phyloP scores from a whole-genome alignment of 352 stramenopile species.

The Globisporangium nunn region DNA sequence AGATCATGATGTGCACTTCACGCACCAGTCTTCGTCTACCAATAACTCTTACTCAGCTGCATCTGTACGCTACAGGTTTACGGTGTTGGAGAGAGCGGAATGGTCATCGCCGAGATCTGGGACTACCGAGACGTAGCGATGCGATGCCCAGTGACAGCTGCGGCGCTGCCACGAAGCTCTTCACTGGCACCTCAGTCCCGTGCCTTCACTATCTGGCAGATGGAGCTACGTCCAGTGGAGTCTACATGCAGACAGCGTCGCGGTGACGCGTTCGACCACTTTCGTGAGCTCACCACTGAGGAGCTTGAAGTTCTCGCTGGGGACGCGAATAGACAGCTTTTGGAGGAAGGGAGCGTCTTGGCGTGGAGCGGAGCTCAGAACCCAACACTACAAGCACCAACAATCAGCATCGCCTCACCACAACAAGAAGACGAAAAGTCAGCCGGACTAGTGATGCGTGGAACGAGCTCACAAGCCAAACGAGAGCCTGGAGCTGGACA shows the following conservation, averaged over 20 bases:
- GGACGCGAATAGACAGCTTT: conserved; percentile 24
- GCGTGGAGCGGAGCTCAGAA: not conserved
- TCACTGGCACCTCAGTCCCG: not conserved
- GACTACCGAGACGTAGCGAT: conserved; percentile 24
- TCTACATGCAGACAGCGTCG: not conserved
- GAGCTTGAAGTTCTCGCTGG: conserved; percentile 30
- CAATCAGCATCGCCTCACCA: too few species aligned
- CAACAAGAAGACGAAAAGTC: too few species aligned
- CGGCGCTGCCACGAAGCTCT: conserved; percentile 11
- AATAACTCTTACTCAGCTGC: not conserved
- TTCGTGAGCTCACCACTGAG: conserved; percentile 9
- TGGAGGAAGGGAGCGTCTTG: conserved; percentile 14
- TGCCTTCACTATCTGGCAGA: conserved; percentile 1
- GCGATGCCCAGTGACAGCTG: conserved; percentile 29
- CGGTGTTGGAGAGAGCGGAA: conserved; percentile 6
- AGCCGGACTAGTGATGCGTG: not conserved
- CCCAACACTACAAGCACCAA: too few species aligned
- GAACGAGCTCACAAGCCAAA: not conserved
- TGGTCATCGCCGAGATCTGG: conserved; percentile 26
- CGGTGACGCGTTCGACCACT: conserved; percentile 10
- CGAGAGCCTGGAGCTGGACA: not conserved
- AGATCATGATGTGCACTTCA: too few species aligned
- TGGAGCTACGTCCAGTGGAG: conserved; percentile 1
- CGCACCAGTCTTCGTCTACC: not conserved
- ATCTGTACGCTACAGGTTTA: conserved; percentile 11